Conservation (phyloP, 371 early-diverging fungal genomes). For the Mucor mucedo region DNA sequence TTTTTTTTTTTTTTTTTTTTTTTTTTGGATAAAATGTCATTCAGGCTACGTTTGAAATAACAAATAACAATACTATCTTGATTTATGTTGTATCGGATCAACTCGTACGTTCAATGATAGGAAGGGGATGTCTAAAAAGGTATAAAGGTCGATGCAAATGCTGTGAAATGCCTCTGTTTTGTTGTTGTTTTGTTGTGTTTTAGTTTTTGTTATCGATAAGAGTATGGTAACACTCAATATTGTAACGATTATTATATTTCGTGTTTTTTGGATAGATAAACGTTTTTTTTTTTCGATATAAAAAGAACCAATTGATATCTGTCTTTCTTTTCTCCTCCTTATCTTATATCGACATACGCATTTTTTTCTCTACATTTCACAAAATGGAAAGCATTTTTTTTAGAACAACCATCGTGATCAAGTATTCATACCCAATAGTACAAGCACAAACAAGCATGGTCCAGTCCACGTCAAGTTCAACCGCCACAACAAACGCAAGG, state of each 20-base stretch:
- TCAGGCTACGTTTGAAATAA: conserved; percentile 1
- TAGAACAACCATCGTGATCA: conserved; percentile 8
- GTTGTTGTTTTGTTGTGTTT: conserved; percentile 4
- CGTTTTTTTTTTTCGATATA: conserved; percentile 3
- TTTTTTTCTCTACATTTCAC: conserved; percentile 1
- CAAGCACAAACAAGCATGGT: neutral
- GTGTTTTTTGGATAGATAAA: neutral
- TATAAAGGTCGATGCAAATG: neutral
- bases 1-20: neutral
- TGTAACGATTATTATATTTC: neutral
- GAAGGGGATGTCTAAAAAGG: neutral
- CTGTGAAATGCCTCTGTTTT: conserved; percentile 1
- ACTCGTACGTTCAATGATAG: neutral
- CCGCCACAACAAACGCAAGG: neutral
- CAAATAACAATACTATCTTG: conserved; percentile 4
- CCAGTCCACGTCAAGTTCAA: neutral
- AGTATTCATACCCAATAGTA: neutral
- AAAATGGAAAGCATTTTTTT: neutral
- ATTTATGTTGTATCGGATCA: neutral
- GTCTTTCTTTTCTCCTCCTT: conserved; percentile 6
- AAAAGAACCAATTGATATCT: neutral
- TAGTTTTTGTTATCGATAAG: conserved; percentile 11
- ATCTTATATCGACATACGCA: neutral
- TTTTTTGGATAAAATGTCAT: too few species aligned
- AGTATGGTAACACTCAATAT: conserved; percentile 6